Evolutionary conservation across 768 basidiomycete genomes (phyloP).

Genomic region (Hygrophorus russula): DNA sequence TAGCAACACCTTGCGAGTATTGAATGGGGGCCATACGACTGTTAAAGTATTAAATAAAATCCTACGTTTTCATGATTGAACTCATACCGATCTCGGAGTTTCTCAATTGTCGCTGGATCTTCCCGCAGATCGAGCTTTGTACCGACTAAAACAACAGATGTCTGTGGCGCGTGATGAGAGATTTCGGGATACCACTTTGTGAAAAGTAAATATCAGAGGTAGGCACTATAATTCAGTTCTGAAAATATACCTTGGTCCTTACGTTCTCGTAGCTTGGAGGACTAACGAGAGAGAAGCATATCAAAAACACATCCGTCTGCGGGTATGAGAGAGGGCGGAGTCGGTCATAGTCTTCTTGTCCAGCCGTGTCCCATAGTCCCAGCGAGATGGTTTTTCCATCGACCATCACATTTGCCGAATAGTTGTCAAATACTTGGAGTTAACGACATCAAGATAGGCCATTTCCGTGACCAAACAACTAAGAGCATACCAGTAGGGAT

Average conservation of each 20-base stretch:
- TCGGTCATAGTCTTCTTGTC: constrained; percentile 98
- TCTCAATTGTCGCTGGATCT: constrained; percentile 86
- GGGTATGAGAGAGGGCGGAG: constrained; percentile 97
- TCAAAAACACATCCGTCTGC: constrained; percentile 98
- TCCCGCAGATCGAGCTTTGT: constrained; percentile 98
- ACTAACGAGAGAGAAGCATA: constrained; percentile 97
- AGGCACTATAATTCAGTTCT: constrained; percentile 3
- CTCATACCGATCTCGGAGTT: constrained; percentile 76
- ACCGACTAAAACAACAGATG: constrained; percentile 87
- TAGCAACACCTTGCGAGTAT: constrained; percentile 82
- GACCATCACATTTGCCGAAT: constrained; percentile 97
- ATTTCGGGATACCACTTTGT: constrained; percentile 92
- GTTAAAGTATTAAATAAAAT: constrained; percentile 3
- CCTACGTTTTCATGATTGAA: neutral
- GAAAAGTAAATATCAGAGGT: constrained; percentile 8
- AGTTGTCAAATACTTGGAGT: constrained; percentile 90
- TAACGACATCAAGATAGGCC: neutral
- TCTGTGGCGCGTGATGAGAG: constrained; percentile 91
- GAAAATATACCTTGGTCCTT: constrained; percentile 72
- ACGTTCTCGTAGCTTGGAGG: constrained; percentile 99
- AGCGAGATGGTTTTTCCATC: constrained; percentile 98
- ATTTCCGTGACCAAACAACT: neutral
- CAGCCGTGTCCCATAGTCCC: constrained; percentile 99
- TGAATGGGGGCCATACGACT: constrained; percentile 93
- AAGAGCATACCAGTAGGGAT: constrained; percentile 73